Conservation (phyloP, 192 early-diverging fungal genomes). For the Backusella tuberculispora region DNA sequence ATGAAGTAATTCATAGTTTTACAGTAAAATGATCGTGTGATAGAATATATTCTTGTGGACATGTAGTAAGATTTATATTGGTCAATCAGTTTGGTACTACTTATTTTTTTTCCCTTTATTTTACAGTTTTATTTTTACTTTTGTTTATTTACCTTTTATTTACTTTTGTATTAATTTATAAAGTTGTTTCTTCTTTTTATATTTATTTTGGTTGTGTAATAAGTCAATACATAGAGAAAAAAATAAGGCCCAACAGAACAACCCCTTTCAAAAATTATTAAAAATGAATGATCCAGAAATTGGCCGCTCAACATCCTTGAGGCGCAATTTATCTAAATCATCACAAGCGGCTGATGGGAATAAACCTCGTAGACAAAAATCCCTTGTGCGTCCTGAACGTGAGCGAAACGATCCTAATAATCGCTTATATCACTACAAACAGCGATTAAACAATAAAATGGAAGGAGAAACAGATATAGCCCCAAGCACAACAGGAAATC, state of each 20-base stretch:
- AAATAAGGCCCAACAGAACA: not conserved
- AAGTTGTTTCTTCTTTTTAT: conserved; percentile 13
- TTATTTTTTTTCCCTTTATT: not conserved
- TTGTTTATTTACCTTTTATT: conserved; percentile 7
- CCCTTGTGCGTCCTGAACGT: conserved; percentile 70
- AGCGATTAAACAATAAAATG: conserved; percentile 43
- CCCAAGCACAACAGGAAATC: conserved; percentile 37
- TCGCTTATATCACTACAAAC: conserved; percentile 52
- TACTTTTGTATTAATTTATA: not conserved
- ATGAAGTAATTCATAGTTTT: not conserved
- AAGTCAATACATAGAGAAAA: not conserved
- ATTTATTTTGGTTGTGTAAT: not conserved
- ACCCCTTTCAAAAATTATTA: not conserved
- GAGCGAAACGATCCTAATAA: conserved; percentile 57
- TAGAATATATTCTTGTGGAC: conserved; percentile 8
- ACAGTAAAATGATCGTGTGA: conserved; percentile 18
- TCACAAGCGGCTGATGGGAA: conserved; percentile 23
- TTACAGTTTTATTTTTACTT: conserved; percentile 1
- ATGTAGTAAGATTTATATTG: conserved; percentile 4
- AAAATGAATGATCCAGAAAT: conserved; percentile 8
- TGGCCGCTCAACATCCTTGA: conserved; percentile 29
- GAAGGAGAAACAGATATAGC: conserved; percentile 46
- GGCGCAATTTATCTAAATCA: conserved; percentile 71
- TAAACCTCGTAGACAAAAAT: conserved; percentile 53
- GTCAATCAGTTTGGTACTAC: conserved; percentile 20